Evolutionary conservation across 2,329 filamentous ascomycete species (phyloP).

Genomic region (Trichoderma hamatum): DNA sequence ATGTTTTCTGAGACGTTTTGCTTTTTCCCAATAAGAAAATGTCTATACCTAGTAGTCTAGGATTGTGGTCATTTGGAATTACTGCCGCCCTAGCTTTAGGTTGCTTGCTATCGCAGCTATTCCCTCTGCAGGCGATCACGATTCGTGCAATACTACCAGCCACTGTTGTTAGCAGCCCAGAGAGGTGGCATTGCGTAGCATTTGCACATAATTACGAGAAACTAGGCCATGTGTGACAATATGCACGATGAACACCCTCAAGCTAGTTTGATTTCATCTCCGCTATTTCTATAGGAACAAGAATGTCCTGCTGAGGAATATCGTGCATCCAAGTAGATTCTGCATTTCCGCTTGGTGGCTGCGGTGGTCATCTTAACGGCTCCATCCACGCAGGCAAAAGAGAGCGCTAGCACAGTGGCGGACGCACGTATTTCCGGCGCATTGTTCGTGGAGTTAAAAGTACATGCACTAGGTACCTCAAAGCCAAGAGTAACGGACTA

Average conservation of each 20-base stretch:
- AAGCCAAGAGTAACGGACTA: not conserved
- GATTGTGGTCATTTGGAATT: not conserved
- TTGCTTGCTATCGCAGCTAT: not conserved
- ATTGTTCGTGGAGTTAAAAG: not conserved
- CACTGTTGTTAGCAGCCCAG: not conserved
- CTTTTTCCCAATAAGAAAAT: not conserved
- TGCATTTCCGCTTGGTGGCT: not conserved
- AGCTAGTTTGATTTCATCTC: too few species aligned
- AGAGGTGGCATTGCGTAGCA: not conserved
- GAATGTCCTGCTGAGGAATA: not conserved
- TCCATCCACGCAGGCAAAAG: not conserved
- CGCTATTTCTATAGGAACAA: not conserved
- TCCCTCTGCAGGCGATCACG: not conserved
- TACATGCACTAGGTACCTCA: not conserved
- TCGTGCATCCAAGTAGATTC: not conserved
- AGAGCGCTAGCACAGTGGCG: not conserved
- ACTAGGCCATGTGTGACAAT: not conserved
- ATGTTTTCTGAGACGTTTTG: not conserved
- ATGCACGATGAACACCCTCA: not conserved
- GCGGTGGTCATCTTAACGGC: not conserved
- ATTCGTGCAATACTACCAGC: not conserved
- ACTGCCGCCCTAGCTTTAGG: not conserved
- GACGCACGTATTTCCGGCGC: conserved; percentile 25
- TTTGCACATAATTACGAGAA: not conserved
- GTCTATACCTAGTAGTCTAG: not conserved